Evolutionary conservation across 306 rosid genomes (phyloP).

Genomic region (Pueraria montana): DNA sequence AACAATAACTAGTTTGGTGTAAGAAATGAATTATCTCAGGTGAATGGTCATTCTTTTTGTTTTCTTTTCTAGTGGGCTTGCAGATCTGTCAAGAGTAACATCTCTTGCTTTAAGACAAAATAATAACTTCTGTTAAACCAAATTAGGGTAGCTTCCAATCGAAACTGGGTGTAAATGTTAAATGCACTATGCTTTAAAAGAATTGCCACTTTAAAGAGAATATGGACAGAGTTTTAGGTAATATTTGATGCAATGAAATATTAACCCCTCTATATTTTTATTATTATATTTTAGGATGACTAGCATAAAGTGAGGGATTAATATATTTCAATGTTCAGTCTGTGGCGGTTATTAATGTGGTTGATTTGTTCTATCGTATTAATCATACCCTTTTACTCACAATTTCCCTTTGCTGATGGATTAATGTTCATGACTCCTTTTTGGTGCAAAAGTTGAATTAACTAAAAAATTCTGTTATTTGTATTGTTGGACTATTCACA

Average conservation of each 20-base stretch:
- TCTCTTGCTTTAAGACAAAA: constrained; percentile 9
- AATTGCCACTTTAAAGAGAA: constrained; percentile 19
- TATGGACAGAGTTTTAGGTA: constrained; percentile 21
- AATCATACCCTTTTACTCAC: constrained; percentile 10
- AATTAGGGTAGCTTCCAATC: constrained; percentile 8
- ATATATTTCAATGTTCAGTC: constrained; percentile 4
- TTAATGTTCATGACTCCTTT: constrained; percentile 42
- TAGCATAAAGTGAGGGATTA: constrained; percentile 12
- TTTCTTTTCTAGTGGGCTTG: constrained; percentile 11
- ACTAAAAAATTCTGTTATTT: neutral
- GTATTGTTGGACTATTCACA: constrained; percentile 37
- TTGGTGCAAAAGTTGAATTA: constrained; percentile 17
- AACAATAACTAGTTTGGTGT: constrained; percentile 18
- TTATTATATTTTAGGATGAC: constrained; percentile 9
- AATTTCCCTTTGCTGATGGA: constrained; percentile 8
- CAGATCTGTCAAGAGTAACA: constrained; percentile 4
- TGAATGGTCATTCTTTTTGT: constrained; percentile 16
- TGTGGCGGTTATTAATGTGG: neutral
- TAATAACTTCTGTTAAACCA: constrained; percentile 5
- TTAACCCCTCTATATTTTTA: constrained; percentile 17
- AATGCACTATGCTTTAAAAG: neutral
- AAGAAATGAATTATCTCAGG: constrained; percentile 20
- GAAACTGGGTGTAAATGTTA: constrained; percentile 7
- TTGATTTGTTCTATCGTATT: constrained; percentile 35
- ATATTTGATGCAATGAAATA: neutral